Percentiles rank a stretch among this genome's conserved stretches.
Evolutionary conservation across 495 filamentous ascomycete genomes (phyloP).

Genomic region (Acidiella bohemica): DNA sequence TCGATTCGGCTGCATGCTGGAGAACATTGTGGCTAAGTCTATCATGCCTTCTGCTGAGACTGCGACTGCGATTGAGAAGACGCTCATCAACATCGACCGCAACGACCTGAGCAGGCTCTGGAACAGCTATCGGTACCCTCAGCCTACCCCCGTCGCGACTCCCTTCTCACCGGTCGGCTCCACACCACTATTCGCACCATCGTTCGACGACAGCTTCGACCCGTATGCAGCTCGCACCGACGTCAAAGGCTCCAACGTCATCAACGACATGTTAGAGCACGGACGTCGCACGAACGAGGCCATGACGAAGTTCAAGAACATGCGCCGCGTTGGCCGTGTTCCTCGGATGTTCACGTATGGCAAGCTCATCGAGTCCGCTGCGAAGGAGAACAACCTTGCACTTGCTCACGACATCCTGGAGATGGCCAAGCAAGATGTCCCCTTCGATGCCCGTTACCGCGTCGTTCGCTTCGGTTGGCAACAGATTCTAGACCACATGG

Average conservation of each 20-base stretch:
- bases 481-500: conserved; percentile 89
- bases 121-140: conserved; percentile 39
- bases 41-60: conserved; percentile 40
- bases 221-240: conserved; percentile 83
- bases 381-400: conserved; percentile 59
- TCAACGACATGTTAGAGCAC: conserved; percentile 75
- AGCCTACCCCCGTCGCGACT: conserved; percentile 23
- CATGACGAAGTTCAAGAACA: conserved; percentile 71
- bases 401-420: conserved; percentile 73
- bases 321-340: conserved; percentile 80
- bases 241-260: conserved; percentile 77
- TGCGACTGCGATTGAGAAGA: conserved; percentile 41
- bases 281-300: conserved; percentile 64
- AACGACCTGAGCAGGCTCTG: conserved; percentile 46
- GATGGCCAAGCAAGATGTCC: conserved; percentile 79
- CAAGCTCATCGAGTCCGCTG: conserved; percentile 82
- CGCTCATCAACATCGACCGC: conserved; percentile 40
- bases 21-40: conserved; percentile 37
- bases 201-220: conserved; percentile 67
- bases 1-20: conserved; percentile 49
- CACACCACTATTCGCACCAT: conserved; percentile 31
- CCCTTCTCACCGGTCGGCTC: conserved; percentile 27
- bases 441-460: conserved; percentile 63
- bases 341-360: conserved; percentile 92
- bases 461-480: conserved; percentile 89